A percentile compares a stretch with the other conserved stretches of the same genome.
These are phyloP conservation scores for Arthonia radiata DNA, from an alignment of 495 filamentous ascomycete genomes.

Conservation along the genomic window DNA sequence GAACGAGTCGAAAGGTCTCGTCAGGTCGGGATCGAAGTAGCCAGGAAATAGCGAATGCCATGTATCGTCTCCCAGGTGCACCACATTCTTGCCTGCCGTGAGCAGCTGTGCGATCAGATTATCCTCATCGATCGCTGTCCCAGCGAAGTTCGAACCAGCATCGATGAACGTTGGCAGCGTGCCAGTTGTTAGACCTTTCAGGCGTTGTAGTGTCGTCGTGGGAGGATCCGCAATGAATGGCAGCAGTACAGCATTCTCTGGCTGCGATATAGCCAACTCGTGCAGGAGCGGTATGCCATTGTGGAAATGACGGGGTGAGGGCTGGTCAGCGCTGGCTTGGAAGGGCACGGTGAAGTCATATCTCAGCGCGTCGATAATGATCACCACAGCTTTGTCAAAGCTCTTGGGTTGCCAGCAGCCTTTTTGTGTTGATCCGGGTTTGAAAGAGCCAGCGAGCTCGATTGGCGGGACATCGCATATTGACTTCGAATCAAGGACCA, in stretches of 20 bases:
- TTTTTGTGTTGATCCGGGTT: conserved; percentile 24
- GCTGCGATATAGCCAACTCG: conserved; percentile 45
- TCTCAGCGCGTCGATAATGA: conserved; percentile 80
- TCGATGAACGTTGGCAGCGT: conserved; percentile 90
- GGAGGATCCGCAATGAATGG: conserved; percentile 97
- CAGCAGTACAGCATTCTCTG: conserved; percentile 62
- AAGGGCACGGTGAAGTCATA: conserved; percentile 93
- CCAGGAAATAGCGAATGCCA: conserved; percentile 83
- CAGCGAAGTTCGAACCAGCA: conserved; percentile 81
- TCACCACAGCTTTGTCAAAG: conserved; percentile 73
- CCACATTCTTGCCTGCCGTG: conserved; percentile 56
- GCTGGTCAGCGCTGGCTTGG: conserved; percentile 20
- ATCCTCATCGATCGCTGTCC: conserved; percentile 92
- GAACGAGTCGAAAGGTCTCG: conserved; percentile 76
- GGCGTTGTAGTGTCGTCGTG: conserved; percentile 69
- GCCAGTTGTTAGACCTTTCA: conserved; percentile 88
- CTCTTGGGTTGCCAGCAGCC: conserved; percentile 93
- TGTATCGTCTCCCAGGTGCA: conserved; percentile 88
- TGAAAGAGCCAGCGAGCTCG: conserved; percentile 16
- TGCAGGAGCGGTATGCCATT: conserved; percentile 70
- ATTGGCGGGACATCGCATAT: conserved; percentile 49
- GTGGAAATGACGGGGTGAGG: conserved; percentile 46
- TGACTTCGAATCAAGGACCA: conserved; percentile 79
- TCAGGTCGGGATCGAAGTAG: conserved; percentile 69
- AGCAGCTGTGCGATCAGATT: conserved; percentile 71